phyloP scores from a whole-genome alignment of 495 filamentous ascomycete species.

The Tuber magnatum region DNA sequence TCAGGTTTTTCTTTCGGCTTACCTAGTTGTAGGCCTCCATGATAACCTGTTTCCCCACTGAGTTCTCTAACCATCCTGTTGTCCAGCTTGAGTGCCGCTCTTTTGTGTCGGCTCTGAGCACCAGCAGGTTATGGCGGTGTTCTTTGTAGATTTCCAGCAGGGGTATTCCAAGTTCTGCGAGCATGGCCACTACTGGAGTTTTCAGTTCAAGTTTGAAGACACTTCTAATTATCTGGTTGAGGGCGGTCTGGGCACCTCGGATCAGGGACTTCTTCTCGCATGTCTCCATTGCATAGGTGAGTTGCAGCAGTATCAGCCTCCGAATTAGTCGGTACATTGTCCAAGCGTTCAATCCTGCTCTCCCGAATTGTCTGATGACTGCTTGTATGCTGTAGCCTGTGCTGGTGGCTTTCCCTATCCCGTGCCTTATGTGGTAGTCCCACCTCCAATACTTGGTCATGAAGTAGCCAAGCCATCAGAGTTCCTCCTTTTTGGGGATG shows the following conservation, averaged over 20 bases:
- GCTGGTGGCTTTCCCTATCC: not conserved
- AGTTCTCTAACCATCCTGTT: too few relatives aligned
- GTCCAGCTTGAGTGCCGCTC: too few relatives aligned
- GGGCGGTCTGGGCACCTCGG: not conserved
- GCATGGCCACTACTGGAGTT: not conserved
- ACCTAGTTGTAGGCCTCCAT: too few relatives aligned
- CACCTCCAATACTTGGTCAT: not conserved
- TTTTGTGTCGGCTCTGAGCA: too few relatives aligned
- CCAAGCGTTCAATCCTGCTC: not conserved
- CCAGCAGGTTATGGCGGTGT: not conserved
- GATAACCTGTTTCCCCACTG: too few relatives aligned
- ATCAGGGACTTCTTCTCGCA: not conserved
- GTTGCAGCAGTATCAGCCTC: not conserved
- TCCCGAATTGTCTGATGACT: not conserved
- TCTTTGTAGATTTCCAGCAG: not conserved
- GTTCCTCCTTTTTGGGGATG: too few relatives aligned
- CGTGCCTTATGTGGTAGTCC: not conserved
- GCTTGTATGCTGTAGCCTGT: too few relatives aligned
- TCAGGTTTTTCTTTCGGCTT: too few relatives aligned
- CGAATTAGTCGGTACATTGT: not conserved
- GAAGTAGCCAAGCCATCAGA: not conserved
- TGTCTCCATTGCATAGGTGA: not conserved
- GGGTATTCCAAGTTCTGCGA: not conserved
- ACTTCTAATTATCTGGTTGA: fast-evolving
- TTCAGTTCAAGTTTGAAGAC: not conserved